phyloP scores from a whole-genome alignment of 176 grass and related monocot species.

The Triticum aestivum region DNA sequence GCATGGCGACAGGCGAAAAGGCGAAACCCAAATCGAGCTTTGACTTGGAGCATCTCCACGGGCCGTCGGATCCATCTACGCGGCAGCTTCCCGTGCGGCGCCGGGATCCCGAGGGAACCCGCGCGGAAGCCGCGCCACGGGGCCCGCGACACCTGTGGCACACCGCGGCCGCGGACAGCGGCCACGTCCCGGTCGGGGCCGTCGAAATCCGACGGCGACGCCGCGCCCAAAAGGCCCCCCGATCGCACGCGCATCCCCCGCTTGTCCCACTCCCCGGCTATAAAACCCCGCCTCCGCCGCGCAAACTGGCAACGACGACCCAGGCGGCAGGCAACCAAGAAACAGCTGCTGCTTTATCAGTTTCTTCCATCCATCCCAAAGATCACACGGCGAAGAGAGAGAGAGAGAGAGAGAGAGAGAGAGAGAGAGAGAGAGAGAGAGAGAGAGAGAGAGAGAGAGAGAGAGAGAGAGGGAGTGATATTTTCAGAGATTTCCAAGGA shows the following conservation, averaged over 20 bases:
- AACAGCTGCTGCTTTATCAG: background rate
- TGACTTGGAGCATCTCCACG: background rate
- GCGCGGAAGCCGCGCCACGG: background rate
- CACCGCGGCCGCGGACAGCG: slow-evolving; percentile 24
- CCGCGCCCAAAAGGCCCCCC: slow-evolving; percentile 4
- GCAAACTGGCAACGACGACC: background rate
- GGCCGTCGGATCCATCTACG: slow-evolving; percentile 38
- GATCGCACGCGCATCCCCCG: slow-evolving; percentile 40
- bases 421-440: background rate
- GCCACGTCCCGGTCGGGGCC: slow-evolving; percentile 25
- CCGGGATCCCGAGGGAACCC: slow-evolving; percentile 12
- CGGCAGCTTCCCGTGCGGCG: slow-evolving; percentile 19
- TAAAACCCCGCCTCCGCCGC: slow-evolving; percentile 24
- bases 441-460: too few relatives aligned
- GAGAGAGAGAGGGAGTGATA: background rate
- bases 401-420: too few relatives aligned
- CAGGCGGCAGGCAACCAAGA: slow-evolving; percentile 5
- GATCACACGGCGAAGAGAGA: background rate
- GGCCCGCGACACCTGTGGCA: slow-evolving; percentile 22
- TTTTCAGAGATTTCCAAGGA: background rate
- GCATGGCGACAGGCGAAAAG: background rate
- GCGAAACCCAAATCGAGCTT: slow-evolving; percentile 16
- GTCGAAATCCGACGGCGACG: slow-evolving; percentile 31
- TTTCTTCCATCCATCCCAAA: background rate
- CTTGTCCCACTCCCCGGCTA: slow-evolving; percentile 26